These are phyloP conservation scores for Dipteronia sinensis DNA, from an alignment of 345 rosid species.

Conservation along the genomic window DNA sequence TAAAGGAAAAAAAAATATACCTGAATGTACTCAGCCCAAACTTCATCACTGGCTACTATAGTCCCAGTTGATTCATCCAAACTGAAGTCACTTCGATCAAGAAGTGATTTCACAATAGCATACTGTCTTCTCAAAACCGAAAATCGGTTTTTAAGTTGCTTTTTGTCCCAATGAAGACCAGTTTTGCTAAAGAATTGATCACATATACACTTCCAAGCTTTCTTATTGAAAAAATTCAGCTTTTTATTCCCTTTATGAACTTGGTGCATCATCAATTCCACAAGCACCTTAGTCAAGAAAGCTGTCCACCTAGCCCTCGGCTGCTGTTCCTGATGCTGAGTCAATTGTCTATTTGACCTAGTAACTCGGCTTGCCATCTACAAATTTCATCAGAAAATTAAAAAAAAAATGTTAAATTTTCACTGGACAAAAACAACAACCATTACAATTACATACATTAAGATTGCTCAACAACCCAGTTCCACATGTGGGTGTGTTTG, in stretches of 20 bases:
- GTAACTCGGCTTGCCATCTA: constrained; percentile 36
- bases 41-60: constrained; percentile 33
- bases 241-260: constrained; percentile 47
- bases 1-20: constrained; percentile 17
- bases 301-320: constrained; percentile 49
- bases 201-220: constrained; percentile 45
- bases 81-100: constrained; percentile 26
- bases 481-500: not conserved
- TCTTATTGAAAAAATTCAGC: constrained; percentile 39
- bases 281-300: constrained; percentile 42
- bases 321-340: constrained; percentile 37
- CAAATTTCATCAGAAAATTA: too few species aligned
- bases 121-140: constrained; percentile 44
- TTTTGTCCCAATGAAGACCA: constrained; percentile 46
- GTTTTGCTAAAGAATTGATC: constrained; percentile 42
- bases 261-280: constrained; percentile 47
- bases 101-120: constrained; percentile 41
- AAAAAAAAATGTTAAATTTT: too few species aligned
- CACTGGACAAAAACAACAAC: too few species aligned
- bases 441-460: not conserved
- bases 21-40: constrained; percentile 46
- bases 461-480: not conserved
- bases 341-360: constrained; percentile 25
- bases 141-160: constrained; percentile 41
- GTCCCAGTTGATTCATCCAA: too few species aligned